Conservation (phyloP, 768 basidiomycete species). For the Pleurotus tuber-regium region DNA sequence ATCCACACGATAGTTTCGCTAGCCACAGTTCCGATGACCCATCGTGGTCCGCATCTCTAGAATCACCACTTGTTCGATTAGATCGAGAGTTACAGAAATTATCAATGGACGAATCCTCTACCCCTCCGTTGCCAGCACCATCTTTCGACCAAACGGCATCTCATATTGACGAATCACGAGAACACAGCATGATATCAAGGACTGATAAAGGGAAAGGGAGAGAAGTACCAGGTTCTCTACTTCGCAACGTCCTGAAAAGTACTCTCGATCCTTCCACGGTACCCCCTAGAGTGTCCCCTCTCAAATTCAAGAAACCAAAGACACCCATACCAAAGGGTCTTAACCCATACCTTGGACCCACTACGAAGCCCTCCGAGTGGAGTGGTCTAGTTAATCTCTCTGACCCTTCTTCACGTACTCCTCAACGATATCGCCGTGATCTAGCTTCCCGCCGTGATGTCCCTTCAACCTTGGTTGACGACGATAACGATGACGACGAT, state of each 20-base stretch:
- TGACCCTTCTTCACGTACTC: conserved; percentile 49
- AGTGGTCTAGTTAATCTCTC: conserved; percentile 73
- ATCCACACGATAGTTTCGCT: conserved; percentile 34
- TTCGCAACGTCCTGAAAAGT: conserved; percentile 50
- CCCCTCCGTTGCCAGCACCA: conserved; percentile 17
- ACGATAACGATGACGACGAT: conserved; percentile 44
- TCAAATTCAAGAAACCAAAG: conserved; percentile 53
- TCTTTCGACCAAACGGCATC: conserved; percentile 21
- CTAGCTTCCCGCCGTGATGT: conserved; percentile 14
- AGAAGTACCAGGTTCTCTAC: conserved; percentile 37
- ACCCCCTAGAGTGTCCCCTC: conserved; percentile 45
- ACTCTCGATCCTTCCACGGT: conserved; percentile 35
- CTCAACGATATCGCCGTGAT: conserved; percentile 33
- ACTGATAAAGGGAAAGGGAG: conserved; percentile 46
- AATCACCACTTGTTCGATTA: conserved; percentile 69
- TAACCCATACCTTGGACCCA: conserved; percentile 61
- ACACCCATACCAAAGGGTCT: conserved; percentile 51
- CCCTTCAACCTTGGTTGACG: conserved; percentile 9
- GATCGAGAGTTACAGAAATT: conserved; percentile 61
- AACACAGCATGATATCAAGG: conserved; percentile 19
- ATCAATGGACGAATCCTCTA: conserved; percentile 36
- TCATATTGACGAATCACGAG: conserved; percentile 11
- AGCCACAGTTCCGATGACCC: conserved; percentile 44
- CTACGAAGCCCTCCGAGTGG: conserved; percentile 55
- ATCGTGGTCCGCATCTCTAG: conserved; percentile 73